Evolutionary conservation across 2,329 filamentous ascomycete genomes (phyloP).

Genomic region (Pezizomycotina sp.): DNA sequence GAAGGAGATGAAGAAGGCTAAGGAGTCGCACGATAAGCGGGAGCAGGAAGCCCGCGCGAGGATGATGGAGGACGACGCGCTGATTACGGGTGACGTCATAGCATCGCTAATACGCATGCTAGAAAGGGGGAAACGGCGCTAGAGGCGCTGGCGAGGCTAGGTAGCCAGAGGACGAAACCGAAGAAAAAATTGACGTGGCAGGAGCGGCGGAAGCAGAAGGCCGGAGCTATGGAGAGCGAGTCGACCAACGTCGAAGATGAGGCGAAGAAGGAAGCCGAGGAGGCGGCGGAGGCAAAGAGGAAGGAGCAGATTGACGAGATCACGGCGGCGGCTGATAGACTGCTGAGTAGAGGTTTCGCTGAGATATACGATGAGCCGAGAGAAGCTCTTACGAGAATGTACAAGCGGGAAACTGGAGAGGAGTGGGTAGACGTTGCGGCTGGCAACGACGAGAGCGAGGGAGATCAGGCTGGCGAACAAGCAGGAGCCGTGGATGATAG

Average conservation of each 20-base stretch:
- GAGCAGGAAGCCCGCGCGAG: constrained; percentile 59
- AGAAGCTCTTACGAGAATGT: constrained; percentile 68
- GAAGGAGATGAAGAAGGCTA: constrained; percentile 79
- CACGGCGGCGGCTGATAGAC: constrained; percentile 74
- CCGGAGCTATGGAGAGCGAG: constrained; percentile 54
- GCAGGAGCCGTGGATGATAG: constrained; percentile 31
- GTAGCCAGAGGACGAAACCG: constrained; percentile 44
- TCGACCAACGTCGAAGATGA: constrained; percentile 23
- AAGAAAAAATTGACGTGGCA: constrained; percentile 45
- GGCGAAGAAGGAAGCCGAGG: constrained; percentile 36
- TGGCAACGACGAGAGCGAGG: constrained; percentile 27
- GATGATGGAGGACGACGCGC: constrained; percentile 55
- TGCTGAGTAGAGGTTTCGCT: constrained; percentile 64
- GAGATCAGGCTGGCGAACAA: constrained; percentile 26
- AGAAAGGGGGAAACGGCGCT: constrained; percentile 66
- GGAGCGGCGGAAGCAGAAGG: constrained; percentile 46
- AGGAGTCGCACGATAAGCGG: constrained; percentile 69
- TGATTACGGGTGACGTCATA: constrained; percentile 58
- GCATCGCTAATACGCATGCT: constrained; percentile 54
- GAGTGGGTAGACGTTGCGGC: constrained; percentile 48
- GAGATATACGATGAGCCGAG: constrained; percentile 88
- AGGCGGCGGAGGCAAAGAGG: constrained; percentile 52
- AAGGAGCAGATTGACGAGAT: constrained; percentile 63
- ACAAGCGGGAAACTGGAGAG: constrained; percentile 69
- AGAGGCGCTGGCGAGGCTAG: constrained; percentile 70